Evolutionary conservation across 495 filamentous ascomycete species (phyloP).

Genomic region (Trichoderma gamsii): DNA sequence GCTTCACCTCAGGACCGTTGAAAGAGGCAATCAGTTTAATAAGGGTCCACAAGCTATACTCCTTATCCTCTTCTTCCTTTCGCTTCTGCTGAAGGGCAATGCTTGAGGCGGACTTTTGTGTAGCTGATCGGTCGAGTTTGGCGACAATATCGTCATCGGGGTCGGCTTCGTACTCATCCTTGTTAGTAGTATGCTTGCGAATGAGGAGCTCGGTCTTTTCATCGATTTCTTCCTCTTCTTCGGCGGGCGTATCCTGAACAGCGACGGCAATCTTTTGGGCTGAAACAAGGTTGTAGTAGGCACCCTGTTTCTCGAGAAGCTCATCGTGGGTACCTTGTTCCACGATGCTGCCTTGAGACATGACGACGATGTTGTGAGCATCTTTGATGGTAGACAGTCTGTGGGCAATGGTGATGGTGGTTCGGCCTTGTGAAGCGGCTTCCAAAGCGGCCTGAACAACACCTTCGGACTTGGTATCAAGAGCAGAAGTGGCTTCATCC

Average conservation of each 20-base stretch:
- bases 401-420: slow-evolving; percentile 78
- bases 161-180: slow-evolving; percentile 62
- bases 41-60: slow-evolving; percentile 72
- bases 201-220: slow-evolving; percentile 54
- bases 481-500: slow-evolving; percentile 64
- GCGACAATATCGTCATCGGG: slow-evolving; percentile 52
- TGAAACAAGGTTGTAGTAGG: slow-evolving; percentile 73
- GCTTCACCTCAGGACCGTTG: slow-evolving; percentile 65
- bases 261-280: slow-evolving; percentile 60
- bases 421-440: slow-evolving; percentile 70
- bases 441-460: slow-evolving; percentile 86
- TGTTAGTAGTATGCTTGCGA: slow-evolving; percentile 58
- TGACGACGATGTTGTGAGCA: slow-evolving; percentile 84
- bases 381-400: slow-evolving; percentile 82
- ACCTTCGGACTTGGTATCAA: slow-evolving; percentile 76
- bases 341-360: slow-evolving; percentile 68
- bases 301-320: slow-evolving; percentile 52
- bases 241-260: neutral
- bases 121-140: slow-evolving; percentile 49
- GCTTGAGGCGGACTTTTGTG: slow-evolving; percentile 56
- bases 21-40: slow-evolving; percentile 79
- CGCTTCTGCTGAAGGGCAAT: slow-evolving; percentile 66
- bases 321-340: slow-evolving; percentile 80
- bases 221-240: slow-evolving; percentile 26
- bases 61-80: slow-evolving; percentile 50